Evolutionary conservation across 345 rosid species (phyloP).

Genomic region (Eucalyptus erythrocorys): DNA sequence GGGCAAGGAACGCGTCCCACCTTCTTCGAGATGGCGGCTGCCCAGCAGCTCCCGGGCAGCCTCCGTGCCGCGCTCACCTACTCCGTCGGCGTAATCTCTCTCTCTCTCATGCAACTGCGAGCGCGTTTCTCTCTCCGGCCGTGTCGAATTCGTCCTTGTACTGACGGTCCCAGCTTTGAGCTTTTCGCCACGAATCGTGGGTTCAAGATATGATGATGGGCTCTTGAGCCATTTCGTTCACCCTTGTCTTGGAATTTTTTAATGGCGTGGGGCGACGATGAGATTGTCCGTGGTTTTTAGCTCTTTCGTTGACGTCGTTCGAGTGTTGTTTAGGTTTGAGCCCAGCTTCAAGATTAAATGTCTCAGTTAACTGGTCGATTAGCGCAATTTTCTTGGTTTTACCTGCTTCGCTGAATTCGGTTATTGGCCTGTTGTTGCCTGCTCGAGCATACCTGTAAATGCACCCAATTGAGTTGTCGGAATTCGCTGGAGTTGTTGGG

Average conservation of each 20-base stretch:
- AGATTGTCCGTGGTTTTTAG: not conserved
- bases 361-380: not conserved
- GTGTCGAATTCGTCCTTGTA: not conserved
- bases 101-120: not conserved
- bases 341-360: not conserved
- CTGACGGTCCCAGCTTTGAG: not conserved
- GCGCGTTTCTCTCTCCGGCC: not conserved
- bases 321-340: not conserved
- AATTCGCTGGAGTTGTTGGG: not conserved
- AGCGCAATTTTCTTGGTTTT: not conserved
- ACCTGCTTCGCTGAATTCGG: not conserved
- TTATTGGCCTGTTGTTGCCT: not conserved
- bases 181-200: not conserved
- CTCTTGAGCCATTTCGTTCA: not conserved
- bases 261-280: not conserved
- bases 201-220: not conserved
- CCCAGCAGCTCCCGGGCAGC: constrained; percentile 98
- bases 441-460: not conserved
- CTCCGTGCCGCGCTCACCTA: constrained; percentile 94
- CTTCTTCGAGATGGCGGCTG: constrained; percentile 99
- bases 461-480: not conserved
- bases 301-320: not conserved
- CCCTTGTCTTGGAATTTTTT: not conserved
- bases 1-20: constrained; percentile 98
- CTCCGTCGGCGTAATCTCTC: constrained; percentile 66